These are phyloP conservation scores for Globisporangium cystogenes DNA, from an alignment of 352 stramenopile species.

Conservation along the genomic window DNA sequence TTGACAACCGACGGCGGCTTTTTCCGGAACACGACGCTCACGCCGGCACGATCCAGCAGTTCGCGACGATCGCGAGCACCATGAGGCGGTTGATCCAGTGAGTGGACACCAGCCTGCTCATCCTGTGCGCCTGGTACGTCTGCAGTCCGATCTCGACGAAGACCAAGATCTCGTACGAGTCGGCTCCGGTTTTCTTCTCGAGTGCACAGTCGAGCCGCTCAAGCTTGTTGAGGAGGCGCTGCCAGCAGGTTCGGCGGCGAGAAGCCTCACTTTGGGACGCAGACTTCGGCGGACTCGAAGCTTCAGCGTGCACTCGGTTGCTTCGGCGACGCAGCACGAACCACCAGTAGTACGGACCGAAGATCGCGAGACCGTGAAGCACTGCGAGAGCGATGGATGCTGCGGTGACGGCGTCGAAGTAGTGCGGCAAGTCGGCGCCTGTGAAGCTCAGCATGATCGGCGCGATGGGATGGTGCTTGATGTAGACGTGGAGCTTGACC, in stretches of 20 bases:
- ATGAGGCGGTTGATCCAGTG: slow-evolving; percentile 16
- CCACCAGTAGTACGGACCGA: slow-evolving; percentile 4
- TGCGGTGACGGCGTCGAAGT: background rate
- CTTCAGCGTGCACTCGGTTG: background rate
- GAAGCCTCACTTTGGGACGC: no score
- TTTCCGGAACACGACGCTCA: slow-evolving; percentile 8
- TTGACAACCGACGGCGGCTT: slow-evolving; percentile 6
- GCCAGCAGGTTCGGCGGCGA: background rate
- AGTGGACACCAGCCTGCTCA: slow-evolving; percentile 6
- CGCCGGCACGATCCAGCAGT: slow-evolving; percentile 22
- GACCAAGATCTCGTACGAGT: slow-evolving; percentile 6
- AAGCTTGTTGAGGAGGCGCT: background rate
- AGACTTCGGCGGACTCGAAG: background rate
- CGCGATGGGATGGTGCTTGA: background rate
- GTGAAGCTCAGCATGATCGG: background rate
- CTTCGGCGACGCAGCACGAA: background rate
- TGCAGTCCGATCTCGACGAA: slow-evolving; percentile 12
- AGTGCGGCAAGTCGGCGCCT: background rate
- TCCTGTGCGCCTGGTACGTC: slow-evolving; percentile 5
- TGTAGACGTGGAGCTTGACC: slow-evolving; percentile 1
- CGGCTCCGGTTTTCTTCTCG: background rate
- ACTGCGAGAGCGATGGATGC: background rate
- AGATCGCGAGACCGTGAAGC: background rate
- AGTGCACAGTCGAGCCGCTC: background rate
- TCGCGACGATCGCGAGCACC: slow-evolving; percentile 14